Base-by-base conservation (phyloP, 2,329 filamentous ascomycete genomes). In the Neophaeococcomyces mojaviensis region DNA sequence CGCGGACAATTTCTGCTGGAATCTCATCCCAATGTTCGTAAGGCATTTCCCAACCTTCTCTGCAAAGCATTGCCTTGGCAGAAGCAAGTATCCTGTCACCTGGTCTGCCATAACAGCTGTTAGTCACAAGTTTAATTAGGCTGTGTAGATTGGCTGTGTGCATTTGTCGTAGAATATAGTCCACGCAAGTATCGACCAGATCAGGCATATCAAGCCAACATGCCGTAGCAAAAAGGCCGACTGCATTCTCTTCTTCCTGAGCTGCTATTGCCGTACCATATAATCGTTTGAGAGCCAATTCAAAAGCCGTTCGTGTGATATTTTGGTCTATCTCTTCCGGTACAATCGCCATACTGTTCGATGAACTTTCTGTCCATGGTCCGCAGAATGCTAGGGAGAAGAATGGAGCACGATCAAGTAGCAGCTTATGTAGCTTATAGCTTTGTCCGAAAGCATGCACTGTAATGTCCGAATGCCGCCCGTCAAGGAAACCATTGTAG, bases 121-220 rank as follows among this genome's bases (percentile, higher is more conserved):
- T 62, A 0, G 74, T 77, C 35, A 78, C 74, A 0, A 78, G 61
- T 26, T 67, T 70, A 52, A 78, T 75, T 5, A 77, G 58, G 2
- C 66, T 65, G 12, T 69, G 65, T 3, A 78, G 61, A 2, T 63
- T 72, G 15, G 69, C 64, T 1, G 72, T 69, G 8, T 65, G 67
- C 74, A 78, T 77, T 46, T 76, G 73, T 12, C 73, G 69, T 13
- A 78, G 61, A 47, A 78, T 76, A 4, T 71, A 69, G 26, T 74
- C 72, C 26, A 77, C 72, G 20, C 72, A 70, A 4, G 66, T 65
- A 39, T 77, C 72, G 9, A 78, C 67, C 19, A 78, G 59, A 50
- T 77, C 73, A 36, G 73, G 68, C 72, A 78, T 77, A 51, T 78
- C 74, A 18, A 78, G 64, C 74, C 74, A 78, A 58, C 72, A 77